Evolutionary conservation across 202 grass and related monocot genomes (phyloP).

Genomic region (Schoenoplectus triqueter): DNA sequence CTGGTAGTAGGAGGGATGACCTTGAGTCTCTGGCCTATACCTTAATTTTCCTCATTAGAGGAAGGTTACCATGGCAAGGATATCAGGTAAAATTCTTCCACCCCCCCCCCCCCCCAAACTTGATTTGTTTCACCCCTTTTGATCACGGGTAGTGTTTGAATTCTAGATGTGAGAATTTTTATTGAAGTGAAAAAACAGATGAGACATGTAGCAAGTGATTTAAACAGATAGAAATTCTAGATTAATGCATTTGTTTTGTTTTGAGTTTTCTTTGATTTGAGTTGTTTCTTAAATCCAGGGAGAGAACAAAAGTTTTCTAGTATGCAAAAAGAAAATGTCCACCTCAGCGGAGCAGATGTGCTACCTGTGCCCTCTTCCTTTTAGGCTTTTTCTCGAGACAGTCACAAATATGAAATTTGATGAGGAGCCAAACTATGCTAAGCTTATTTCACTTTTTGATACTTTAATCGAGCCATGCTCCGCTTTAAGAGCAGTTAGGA

Average conservation of each 20-base stretch:
- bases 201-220: neutral
- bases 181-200: neutral
- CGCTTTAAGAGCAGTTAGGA: conserved; percentile 85
- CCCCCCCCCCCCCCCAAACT: neutral
- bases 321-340: conserved; percentile 98
- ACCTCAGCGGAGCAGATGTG: conserved; percentile 83
- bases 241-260: conserved; percentile 24
- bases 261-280: neutral
- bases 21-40: conserved; percentile 94
- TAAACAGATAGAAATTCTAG: conserved; percentile 17
- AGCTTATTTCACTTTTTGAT: conserved; percentile 94
- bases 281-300: conserved; percentile 56
- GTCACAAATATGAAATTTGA: conserved; percentile 98
- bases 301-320: conserved; percentile 96
- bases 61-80: conserved; percentile 94
- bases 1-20: conserved; percentile 94
- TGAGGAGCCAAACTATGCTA: conserved; percentile 95
- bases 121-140: conserved; percentile 5
- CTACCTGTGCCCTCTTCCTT: conserved; percentile 78
- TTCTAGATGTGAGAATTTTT: neutral
- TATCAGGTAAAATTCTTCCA: conserved; percentile 63
- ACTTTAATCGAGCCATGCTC: conserved; percentile 86
- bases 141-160: neutral
- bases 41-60: conserved; percentile 87
- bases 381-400: conserved; percentile 84